Percentiles rank a stretch among this genome's conserved stretches.
These are phyloP conservation scores for Penicillium samsonianum DNA, from an alignment of 495 filamentous ascomycete species.

Conservation along the genomic window DNA sequence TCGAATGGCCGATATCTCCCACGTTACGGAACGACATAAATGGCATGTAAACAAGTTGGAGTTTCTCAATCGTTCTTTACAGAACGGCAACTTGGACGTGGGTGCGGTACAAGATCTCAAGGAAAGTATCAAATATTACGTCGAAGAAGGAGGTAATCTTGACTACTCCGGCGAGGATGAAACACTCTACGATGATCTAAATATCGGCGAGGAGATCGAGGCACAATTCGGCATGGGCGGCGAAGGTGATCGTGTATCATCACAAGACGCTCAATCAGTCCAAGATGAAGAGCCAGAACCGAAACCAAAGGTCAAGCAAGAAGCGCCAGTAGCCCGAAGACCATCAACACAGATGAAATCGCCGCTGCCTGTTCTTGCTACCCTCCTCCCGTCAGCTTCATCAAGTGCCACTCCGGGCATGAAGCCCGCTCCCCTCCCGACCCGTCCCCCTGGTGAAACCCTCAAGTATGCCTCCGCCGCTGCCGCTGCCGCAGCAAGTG, in stretches of 20 bases:
- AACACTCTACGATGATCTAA: slow-evolving; percentile 90
- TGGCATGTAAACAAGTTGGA: slow-evolving; percentile 95
- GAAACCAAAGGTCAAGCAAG: slow-evolving; percentile 55
- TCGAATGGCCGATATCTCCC: slow-evolving; percentile 81
- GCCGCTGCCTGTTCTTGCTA: slow-evolving; percentile 85
- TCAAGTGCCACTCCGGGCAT: slow-evolving; percentile 67
- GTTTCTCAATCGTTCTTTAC: slow-evolving; percentile 81
- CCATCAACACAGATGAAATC: slow-evolving; percentile 92
- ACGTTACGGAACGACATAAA: slow-evolving; percentile 86
- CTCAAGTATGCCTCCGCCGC: slow-evolving; percentile 97
- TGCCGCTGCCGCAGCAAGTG: slow-evolving; percentile 89
- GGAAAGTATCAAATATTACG: slow-evolving; percentile 92
- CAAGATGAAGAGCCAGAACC: slow-evolving; percentile 75
- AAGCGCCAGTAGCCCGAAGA: slow-evolving; percentile 59
- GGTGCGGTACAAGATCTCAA: slow-evolving; percentile 83
- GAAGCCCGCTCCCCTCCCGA: slow-evolving; percentile 90
- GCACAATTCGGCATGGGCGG: slow-evolving; percentile 75
- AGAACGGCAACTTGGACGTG: slow-evolving; percentile 87
- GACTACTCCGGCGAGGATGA: slow-evolving; percentile 90
- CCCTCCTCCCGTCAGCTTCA: slow-evolving; percentile 57
- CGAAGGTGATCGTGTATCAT: slow-evolving; percentile 86
- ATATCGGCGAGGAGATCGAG: slow-evolving; percentile 85
- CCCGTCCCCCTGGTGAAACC: slow-evolving; percentile 81
- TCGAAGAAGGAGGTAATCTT: slow-evolving; percentile 80
- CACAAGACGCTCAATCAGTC: slow-evolving; percentile 92